Conservation (phyloP, 2,329 filamentous ascomycete genomes). For the Claviceps fusiformis region DNA sequence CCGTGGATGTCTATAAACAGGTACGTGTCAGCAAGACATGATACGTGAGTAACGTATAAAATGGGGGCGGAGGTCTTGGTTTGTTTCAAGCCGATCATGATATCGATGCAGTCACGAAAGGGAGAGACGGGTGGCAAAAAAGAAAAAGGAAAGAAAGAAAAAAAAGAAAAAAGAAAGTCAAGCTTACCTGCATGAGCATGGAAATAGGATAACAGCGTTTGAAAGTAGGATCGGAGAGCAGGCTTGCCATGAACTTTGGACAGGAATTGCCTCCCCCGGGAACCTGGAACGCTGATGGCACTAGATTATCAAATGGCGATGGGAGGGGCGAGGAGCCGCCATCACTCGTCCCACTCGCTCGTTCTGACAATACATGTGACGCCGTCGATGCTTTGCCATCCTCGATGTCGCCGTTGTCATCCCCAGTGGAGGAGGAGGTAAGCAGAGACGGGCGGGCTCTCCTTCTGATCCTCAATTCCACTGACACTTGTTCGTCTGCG, state of each 20-base stretch:
- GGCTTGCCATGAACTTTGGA: slow-evolving; percentile 51
- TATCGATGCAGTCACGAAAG: too few species aligned
- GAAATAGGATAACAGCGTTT: slow-evolving; percentile 71
- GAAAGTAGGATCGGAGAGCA: slow-evolving; percentile 55
- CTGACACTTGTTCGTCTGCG: neutral
- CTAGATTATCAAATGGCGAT: slow-evolving; percentile 51
- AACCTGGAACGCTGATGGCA: slow-evolving; percentile 48
- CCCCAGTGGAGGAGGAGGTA: too few species aligned
- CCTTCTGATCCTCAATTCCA: neutral
- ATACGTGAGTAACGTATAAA: neutral
- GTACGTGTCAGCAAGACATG: neutral
- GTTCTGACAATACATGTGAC: neutral
- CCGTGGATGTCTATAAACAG: slow-evolving; percentile 52
- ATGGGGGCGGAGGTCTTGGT: neutral
- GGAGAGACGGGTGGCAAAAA: too few species aligned
- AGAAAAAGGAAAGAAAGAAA: neutral
- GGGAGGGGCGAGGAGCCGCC: slow-evolving; percentile 32
- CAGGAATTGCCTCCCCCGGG: slow-evolving; percentile 38
- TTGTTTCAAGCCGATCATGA: neutral
- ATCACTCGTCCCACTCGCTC: neutral
- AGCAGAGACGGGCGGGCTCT: neutral
- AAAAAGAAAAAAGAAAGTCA: neutral
- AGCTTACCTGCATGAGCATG: slow-evolving; percentile 57
- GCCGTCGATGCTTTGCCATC: neutral
- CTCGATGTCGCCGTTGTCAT: neutral